Conservation (phyloP, 2,329 filamentous ascomycete species). For the Colletotrichum scovillei region DNA sequence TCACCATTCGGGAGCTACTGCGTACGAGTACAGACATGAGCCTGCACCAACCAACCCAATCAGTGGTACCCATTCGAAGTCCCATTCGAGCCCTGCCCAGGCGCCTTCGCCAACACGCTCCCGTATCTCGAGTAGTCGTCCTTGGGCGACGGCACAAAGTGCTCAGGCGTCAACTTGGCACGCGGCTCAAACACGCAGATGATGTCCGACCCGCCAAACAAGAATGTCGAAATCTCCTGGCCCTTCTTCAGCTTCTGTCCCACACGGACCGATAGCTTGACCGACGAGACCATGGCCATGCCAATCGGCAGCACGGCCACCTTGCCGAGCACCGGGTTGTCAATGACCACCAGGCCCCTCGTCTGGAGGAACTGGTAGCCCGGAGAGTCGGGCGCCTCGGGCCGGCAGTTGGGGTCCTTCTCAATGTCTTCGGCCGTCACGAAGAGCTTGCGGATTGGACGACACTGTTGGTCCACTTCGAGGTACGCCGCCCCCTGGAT, state of each 20-base stretch:
- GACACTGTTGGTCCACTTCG: slow-evolving; percentile 43
- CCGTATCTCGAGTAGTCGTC: slow-evolving; percentile 38
- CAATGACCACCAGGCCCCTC: slow-evolving; percentile 51
- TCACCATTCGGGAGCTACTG: neutral
- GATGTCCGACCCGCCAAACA: slow-evolving; percentile 56
- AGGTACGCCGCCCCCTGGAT: slow-evolving; percentile 52
- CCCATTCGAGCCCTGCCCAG: neutral
- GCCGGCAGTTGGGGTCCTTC: slow-evolving; percentile 14
- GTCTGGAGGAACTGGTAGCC: slow-evolving; percentile 55
- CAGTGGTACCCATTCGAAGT: neutral
- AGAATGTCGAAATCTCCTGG: slow-evolving; percentile 54
- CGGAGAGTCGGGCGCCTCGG: slow-evolving; percentile 47
- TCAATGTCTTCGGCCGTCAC: neutral
- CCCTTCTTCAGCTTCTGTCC: slow-evolving; percentile 48
- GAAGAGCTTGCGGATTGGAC: slow-evolving; percentile 35
- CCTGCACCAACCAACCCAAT: neutral
- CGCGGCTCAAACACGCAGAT: slow-evolving; percentile 51
- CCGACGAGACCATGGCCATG: slow-evolving; percentile 57
- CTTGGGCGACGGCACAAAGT: slow-evolving; percentile 36
- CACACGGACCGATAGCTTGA: slow-evolving; percentile 44
- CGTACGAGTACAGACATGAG: neutral
- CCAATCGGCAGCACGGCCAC: slow-evolving; percentile 56
- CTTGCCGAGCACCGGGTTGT: slow-evolving; percentile 46
- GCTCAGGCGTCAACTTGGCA: slow-evolving; percentile 33
- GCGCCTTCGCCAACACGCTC: slow-evolving; percentile 34